Conservation (phyloP, 2,329 filamentous ascomycete species). For the Chaetomiaceae sp. region DNA sequence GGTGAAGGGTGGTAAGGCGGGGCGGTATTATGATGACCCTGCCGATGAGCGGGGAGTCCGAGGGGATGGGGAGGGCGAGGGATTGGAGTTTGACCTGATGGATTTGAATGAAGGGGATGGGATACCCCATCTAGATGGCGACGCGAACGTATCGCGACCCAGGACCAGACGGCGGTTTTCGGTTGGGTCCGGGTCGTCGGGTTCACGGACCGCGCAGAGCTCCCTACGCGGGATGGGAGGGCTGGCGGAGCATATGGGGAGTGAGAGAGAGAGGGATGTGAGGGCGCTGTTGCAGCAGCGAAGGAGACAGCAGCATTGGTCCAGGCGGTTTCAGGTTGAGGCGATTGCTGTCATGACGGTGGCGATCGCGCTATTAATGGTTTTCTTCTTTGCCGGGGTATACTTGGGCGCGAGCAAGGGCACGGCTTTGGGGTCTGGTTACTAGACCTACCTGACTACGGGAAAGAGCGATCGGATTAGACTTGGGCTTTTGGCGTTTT, state of each 20-base stretch:
- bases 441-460: too few species aligned
- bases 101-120: background rate
- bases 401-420: conserved; percentile 16
- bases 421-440: background rate
- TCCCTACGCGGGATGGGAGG: background rate
- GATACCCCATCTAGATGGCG: too few species aligned
- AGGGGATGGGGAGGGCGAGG: background rate
- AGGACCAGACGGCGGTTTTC: background rate
- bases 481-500: background rate
- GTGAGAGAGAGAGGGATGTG: background rate
- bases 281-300: background rate
- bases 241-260: background rate
- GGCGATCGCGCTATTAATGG: conserved; percentile 11
- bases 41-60: too few species aligned
- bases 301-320: background rate
- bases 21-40: background rate
- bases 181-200: background rate
- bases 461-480: too few species aligned
- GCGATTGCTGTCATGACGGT: conserved; percentile 12
- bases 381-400: conserved; percentile 21
- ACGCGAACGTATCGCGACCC: background rate
- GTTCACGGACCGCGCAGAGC: background rate
- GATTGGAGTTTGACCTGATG: background rate
- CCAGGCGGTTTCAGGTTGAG: conserved; percentile 14
- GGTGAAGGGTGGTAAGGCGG: conserved; percentile 4